Base-by-base conservation (phyloP, 495 filamentous ascomycete genomes). In the Aspergillus sclerotioniger region DNA sequence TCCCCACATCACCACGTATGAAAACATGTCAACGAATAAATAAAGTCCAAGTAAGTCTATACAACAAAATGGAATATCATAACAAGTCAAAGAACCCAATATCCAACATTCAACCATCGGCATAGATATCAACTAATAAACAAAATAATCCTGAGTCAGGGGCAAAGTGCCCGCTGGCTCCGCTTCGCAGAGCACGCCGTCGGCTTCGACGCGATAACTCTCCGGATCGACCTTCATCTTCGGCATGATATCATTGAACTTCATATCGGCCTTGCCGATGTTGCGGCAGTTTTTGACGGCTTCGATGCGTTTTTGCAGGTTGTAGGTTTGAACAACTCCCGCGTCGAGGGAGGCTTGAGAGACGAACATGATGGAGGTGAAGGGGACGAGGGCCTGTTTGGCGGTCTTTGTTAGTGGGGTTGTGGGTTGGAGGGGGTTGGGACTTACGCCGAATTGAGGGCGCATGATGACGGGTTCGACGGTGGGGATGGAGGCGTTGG, bases 161-260 rank as follows among this genome's bases (percentile, higher is more conserved):
- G 95, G 94, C 72, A 98, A 67, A 54, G 62, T 77, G 13, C 68
- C 72, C 43, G 89, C 84, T 17, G 94, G 90, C 71, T 88, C 90
- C 0, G 91, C 90, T 19, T 76, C 81, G 67, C 89, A 94, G 19
- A 86, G 71, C 70, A 79, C 70, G 0, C 90, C 92, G 71, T 98
- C 92, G 8, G 94, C 94, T 76, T 94, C 87, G 41, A 98, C 94
- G 32, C 82, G 76, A 73, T 96, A 98, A 63, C 81, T 84, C 77
- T 98, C 94, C 9, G 94, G 90, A 65, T 98, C 92, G 41, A 98
- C 94, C 69, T 81, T 87, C 91, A 98, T 98, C 75, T 80, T 86
- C 16, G 94, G 94, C 87, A 87, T 92, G 17, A 74, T 70, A 64
- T 92, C 87, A 72, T 98, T 98, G 72, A 83, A 91, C 72, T 92